phyloP scores from a whole-genome alignment of 345 rosid genomes.

The Melaleuca quinquenervia region DNA sequence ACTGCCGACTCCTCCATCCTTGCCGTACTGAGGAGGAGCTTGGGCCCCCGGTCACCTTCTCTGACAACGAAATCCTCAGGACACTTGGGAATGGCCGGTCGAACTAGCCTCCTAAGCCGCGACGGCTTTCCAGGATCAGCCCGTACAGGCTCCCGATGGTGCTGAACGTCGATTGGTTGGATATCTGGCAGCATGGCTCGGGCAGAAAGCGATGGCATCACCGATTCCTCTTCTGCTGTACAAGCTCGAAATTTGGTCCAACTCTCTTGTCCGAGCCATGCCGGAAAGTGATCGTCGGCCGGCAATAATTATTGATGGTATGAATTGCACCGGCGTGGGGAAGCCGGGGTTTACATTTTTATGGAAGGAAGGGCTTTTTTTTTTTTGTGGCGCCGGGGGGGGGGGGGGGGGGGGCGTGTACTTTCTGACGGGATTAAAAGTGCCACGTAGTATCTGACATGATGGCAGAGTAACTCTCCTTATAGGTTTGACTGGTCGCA shows the following conservation, averaged over 20 bases:
- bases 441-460: not conserved
- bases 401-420: not conserved
- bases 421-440: not conserved
- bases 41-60: constrained; percentile 23
- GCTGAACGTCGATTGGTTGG: constrained; percentile 40
- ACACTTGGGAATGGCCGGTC: constrained; percentile 48
- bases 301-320: constrained; percentile 5
- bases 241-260: not conserved
- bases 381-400: no score
- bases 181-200: constrained; percentile 45
- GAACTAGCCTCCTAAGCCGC: constrained; percentile 44
- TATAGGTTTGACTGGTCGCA: not conserved
- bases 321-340: not conserved
- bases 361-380: no score
- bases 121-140: constrained; percentile 40
- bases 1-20: constrained; percentile 11
- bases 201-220: not conserved
- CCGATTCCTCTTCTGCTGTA: not conserved
- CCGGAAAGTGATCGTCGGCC: constrained; percentile 1
- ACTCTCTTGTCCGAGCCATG: not conserved
- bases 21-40: constrained; percentile 10
- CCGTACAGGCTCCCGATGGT: constrained; percentile 6
- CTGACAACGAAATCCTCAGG: constrained; percentile 22
- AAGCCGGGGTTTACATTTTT: not conserved
- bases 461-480: not conserved